Evolutionary conservation across 179 eudicot genomes (phyloP).

Genomic region (Vitellaria paradoxa): DNA sequence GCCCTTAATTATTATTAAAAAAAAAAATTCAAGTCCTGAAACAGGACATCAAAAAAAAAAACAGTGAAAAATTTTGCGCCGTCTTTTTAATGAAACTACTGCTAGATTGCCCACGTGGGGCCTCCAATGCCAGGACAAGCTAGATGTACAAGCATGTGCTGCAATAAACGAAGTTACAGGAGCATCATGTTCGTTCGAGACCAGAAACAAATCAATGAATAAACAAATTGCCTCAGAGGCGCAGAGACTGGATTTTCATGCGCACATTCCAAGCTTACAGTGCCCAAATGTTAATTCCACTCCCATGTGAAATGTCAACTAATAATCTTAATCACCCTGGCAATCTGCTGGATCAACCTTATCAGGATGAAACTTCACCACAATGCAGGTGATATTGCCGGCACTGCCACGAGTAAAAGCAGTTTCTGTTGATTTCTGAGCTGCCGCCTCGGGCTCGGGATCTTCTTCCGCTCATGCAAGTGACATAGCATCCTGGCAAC

Average conservation of each 20-base stretch:
- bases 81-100: too few relatives aligned
- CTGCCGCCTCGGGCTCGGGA: constrained; percentile 86
- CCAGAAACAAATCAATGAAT: constrained; percentile 21
- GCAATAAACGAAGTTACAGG: constrained; percentile 9
- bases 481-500: constrained; percentile 77
- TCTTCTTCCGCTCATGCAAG: constrained; percentile 77
- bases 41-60: too few relatives aligned
- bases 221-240: constrained; percentile 26
- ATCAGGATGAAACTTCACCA: constrained; percentile 65
- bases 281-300: too few relatives aligned
- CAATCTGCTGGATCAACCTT: constrained; percentile 17
- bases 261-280: not conserved
- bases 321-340: not conserved
- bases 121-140: not conserved
- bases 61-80: too few relatives aligned
- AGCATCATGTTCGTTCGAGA: not conserved
- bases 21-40: too few relatives aligned
- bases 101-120: too few relatives aligned
- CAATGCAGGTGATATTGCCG: constrained; percentile 96
- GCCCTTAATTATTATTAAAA: too few relatives aligned
- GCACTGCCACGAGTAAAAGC: constrained; percentile 91
- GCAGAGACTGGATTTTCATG: not conserved
- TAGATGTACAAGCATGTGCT: not conserved
- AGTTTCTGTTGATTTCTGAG: constrained; percentile 78
- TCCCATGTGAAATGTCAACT: not conserved